A percentile compares a stretch with the other conserved stretches of the same genome.
These are phyloP conservation scores for Nicotiana noctiflora DNA, from an alignment of 257 asterid genomes.

Conservation along the genomic window DNA sequence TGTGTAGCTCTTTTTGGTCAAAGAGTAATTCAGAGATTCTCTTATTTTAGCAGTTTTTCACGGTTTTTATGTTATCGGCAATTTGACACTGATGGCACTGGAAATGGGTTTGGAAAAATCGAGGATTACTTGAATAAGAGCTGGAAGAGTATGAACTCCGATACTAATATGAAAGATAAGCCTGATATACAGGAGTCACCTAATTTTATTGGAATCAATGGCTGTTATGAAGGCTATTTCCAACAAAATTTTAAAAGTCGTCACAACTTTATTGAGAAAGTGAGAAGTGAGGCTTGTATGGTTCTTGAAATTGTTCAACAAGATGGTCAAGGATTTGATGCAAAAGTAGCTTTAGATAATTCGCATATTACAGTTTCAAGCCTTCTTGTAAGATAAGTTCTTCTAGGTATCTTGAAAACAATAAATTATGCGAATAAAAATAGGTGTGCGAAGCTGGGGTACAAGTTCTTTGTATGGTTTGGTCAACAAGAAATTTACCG, in stretches of 20 bases:
- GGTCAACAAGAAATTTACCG: constrained; percentile 66
- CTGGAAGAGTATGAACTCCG: constrained; percentile 42
- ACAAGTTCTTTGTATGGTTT: constrained; percentile 86
- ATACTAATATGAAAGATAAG: constrained; percentile 31
- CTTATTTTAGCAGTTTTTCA: constrained; percentile 31
- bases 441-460: constrained; percentile 81
- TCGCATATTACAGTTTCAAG: constrained; percentile 61
- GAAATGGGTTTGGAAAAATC: constrained; percentile 51
- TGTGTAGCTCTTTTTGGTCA: constrained; percentile 39
- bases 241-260: constrained; percentile 29
- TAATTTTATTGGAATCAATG: constrained; percentile 13
- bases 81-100: constrained; percentile 37
- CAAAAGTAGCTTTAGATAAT: constrained; percentile 42
- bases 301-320: constrained; percentile 70
- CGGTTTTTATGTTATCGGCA: constrained; percentile 42
- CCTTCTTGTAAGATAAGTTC: constrained; percentile 85
- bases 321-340: constrained; percentile 75
- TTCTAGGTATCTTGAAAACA: constrained; percentile 55
- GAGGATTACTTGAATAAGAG: constrained; percentile 66
- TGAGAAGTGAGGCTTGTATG: constrained; percentile 42
- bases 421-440: constrained; percentile 44
- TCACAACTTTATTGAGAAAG: constrained; percentile 36
- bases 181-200: constrained; percentile 15
- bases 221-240: constrained; percentile 13
- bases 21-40: constrained; percentile 31